phyloP scores from a whole-genome alignment of 345 rosid genomes.

The Ricinus communis region DNA sequence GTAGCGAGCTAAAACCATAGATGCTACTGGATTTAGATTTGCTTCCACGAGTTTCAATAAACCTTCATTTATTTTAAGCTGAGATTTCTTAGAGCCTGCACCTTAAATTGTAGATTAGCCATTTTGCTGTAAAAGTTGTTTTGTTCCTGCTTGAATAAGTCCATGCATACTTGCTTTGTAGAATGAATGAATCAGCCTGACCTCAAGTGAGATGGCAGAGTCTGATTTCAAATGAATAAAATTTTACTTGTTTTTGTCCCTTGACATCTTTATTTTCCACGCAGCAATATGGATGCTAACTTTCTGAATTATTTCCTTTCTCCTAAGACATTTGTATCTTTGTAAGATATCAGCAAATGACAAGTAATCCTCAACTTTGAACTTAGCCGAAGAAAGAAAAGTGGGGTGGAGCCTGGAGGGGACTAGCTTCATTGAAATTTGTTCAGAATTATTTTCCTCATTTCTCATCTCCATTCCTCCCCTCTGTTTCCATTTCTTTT shows the following conservation, averaged over 20 bases:
- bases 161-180: background rate
- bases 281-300: too few relatives aligned
- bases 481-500: too few relatives aligned
- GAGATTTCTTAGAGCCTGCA: background rate
- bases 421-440: too few relatives aligned
- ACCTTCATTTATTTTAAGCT: background rate
- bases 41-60: background rate
- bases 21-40: background rate
- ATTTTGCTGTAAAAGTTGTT: background rate
- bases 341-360: too few relatives aligned
- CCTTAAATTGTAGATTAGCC: background rate
- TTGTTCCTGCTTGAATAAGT: background rate
- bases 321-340: too few relatives aligned
- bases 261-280: background rate
- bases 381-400: too few relatives aligned
- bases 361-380: too few relatives aligned
- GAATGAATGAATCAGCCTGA: background rate
- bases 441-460: too few relatives aligned
- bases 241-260: background rate
- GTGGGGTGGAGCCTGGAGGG: too few relatives aligned
- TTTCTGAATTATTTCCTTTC: too few relatives aligned
- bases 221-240: background rate
- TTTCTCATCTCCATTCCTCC: too few relatives aligned
- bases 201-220: background rate
- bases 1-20: slow-evolving; percentile 25